phyloP scores from a whole-genome alignment of 106 monocot species.

The Chionographis japonica region DNA sequence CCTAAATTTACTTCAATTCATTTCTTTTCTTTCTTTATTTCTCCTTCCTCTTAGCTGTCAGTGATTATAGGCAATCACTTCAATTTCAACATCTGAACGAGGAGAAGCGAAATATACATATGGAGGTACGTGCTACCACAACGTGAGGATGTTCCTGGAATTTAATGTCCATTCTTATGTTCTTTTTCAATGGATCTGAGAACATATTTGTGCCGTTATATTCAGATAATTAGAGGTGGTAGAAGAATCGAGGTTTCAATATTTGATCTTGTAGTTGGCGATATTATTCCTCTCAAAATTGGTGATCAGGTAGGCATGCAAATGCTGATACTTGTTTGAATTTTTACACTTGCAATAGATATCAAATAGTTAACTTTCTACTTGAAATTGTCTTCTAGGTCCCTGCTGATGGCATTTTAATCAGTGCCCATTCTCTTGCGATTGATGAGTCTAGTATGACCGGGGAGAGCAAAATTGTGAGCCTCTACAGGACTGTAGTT shows the following conservation, averaged over 20 bases:
- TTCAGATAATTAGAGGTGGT: slow-evolving; percentile 71
- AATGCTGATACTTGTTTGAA: neutral
- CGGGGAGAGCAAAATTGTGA: slow-evolving; percentile 92
- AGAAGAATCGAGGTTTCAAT: slow-evolving; percentile 63
- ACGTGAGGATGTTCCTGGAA: slow-evolving; percentile 1
- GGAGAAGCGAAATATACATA: slow-evolving; percentile 78
- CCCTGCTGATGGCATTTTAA: slow-evolving; percentile 87
- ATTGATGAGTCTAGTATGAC: slow-evolving; percentile 99
- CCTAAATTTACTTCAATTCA: neutral
- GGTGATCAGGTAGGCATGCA: slow-evolving; percentile 70
- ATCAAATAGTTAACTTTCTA: neutral
- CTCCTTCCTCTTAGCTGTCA: slow-evolving; percentile 42
- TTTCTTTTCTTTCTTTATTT: slow-evolving; percentile 9
- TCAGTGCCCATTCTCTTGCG: slow-evolving; percentile 74
- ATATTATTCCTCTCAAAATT: slow-evolving; percentile 70
- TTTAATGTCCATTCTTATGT: neutral
- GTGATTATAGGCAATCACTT: slow-evolving; percentile 87
- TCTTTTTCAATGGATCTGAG: neutral
- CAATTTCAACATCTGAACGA: slow-evolving; percentile 84
- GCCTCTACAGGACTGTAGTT: slow-evolving; percentile 8
- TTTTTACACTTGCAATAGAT: neutral
- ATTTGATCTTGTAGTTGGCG: slow-evolving; percentile 82
- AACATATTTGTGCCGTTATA: slow-evolving; percentile 2
- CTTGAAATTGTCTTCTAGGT: slow-evolving; percentile 37
- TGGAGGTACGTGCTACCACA: slow-evolving; percentile 60